A percentile compares a stretch with the other conserved stretches of the same genome.
Conservation (phyloP, 1,284 basidiomycete genomes). For the Pholiota adiposa region DNA sequence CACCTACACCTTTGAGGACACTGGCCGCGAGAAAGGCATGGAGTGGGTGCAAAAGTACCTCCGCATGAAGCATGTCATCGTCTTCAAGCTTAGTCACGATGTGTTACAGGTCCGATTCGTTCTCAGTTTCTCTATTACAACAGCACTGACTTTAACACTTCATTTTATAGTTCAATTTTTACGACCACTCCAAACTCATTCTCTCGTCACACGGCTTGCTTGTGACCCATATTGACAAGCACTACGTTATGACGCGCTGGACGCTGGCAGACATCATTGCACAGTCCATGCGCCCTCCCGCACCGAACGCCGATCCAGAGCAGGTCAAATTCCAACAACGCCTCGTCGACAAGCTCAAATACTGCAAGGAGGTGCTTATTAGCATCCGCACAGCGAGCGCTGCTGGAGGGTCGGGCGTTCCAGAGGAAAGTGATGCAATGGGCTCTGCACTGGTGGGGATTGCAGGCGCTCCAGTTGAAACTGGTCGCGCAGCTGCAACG, state of each 20-base stretch:
- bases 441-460: constrained; percentile 9
- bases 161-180: constrained; percentile 88
- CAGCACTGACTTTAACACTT: constrained; percentile 1
- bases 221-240: constrained; percentile 90
- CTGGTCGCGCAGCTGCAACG: constrained; percentile 3
- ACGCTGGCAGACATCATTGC: constrained; percentile 77
- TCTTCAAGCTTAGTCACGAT: constrained; percentile 95
- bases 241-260: constrained; percentile 80
- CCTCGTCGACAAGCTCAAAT: constrained; percentile 79
- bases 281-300: constrained; percentile 21
- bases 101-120: constrained; percentile 75
- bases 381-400: constrained; percentile 56
- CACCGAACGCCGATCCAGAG: constrained; percentile 45
- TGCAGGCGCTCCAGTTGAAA: constrained; percentile 13
- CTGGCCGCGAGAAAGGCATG: constrained; percentile 77
- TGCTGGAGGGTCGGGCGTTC: constrained; percentile 14
- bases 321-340: constrained; percentile 64
- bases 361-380: constrained; percentile 78
- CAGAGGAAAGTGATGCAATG: constrained; percentile 25
- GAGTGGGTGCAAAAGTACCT: constrained; percentile 96
- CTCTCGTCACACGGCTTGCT: constrained; percentile 80
- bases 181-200: constrained; percentile 96
- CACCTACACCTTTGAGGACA: constrained; percentile 80
- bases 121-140: not conserved
- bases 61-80: constrained; percentile 94